Evolutionary conservation across 371 early-diverging fungal species (phyloP).

Genomic region (Mortierella sp.): DNA sequence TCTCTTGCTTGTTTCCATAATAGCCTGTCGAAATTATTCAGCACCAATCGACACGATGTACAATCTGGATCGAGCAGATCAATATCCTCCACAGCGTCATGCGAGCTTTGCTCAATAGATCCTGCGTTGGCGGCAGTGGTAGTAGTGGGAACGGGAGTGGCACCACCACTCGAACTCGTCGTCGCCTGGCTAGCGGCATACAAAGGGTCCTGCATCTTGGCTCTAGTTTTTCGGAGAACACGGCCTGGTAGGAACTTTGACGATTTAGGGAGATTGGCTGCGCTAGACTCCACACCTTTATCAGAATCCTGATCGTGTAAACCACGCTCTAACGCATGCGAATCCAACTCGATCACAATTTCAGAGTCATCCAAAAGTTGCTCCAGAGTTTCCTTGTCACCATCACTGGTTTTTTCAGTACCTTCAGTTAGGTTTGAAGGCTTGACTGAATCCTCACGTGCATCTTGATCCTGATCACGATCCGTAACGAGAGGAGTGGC

Average conservation of each 20-base stretch:
- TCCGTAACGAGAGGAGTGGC: not conserved
- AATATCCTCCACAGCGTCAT: not conserved
- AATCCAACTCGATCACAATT: not conserved
- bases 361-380: not conserved
- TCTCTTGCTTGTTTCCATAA: slow-evolving; percentile 34
- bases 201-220: slow-evolving; percentile 1
- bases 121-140: not conserved
- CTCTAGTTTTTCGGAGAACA: slow-evolving; percentile 32
- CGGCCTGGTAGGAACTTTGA: slow-evolving; percentile 49
- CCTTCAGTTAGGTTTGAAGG: not conserved
- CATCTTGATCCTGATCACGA: not conserved
- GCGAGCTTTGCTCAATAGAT: not conserved
- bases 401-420: not conserved
- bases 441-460: not conserved
- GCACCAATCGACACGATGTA: slow-evolving; percentile 44
- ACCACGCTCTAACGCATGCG: slow-evolving; percentile 21
- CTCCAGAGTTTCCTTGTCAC: not conserved
- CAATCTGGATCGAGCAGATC: slow-evolving; percentile 33
- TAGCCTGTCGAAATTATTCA: slow-evolving; percentile 19
- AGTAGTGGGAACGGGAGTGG: not conserved
- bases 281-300: not conserved
- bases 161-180: not conserved
- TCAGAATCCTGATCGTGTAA: slow-evolving; percentile 3
- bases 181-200: not conserved
- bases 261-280: slow-evolving; percentile 40